A percentile compares a stretch with the other conserved stretches of the same genome.
These are phyloP conservation scores for Angophora floribunda DNA, from an alignment of 345 rosid genomes.

Conservation along the genomic window DNA sequence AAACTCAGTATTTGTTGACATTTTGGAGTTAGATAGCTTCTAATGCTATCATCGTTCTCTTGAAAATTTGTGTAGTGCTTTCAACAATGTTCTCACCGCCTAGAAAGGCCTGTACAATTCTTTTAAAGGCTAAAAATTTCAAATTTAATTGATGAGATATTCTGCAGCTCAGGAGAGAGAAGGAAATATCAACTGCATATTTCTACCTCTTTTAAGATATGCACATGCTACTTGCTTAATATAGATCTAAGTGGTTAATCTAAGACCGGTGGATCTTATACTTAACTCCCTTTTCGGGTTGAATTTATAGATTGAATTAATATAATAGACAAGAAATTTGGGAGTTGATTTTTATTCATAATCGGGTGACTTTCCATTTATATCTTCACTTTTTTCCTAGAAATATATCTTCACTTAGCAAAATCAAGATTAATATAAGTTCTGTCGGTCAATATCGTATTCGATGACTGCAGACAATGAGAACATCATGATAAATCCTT, in stretches of 20 bases:
- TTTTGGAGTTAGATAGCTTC: not conserved
- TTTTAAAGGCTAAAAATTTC: not conserved
- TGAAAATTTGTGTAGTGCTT: not conserved
- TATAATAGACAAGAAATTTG: too few species aligned
- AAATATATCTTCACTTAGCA: not conserved
- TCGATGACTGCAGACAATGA: not conserved
- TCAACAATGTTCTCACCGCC: not conserved
- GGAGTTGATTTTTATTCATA: too few species aligned
- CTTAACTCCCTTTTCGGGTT: too few species aligned
- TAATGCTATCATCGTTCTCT: not conserved
- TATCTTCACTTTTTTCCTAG: too few species aligned
- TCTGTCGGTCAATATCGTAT: accelerated
- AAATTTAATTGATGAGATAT: not conserved
- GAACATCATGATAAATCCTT: not conserved
- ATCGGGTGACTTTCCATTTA: not conserved
- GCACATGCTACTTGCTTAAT: too few species aligned
- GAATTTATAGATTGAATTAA: too few species aligned
- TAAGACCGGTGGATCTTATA: too few species aligned
- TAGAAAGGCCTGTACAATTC: not conserved
- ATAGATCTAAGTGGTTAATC: too few species aligned
- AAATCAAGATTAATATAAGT: not conserved
- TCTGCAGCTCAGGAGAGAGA: too few species aligned
- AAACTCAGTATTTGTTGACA: not conserved
- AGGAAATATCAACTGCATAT: too few species aligned
- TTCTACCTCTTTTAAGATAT: too few species aligned